These are phyloP conservation scores for Monilinia polystroma DNA, from an alignment of 2,329 filamentous ascomycete species.

Conservation along the genomic window DNA sequence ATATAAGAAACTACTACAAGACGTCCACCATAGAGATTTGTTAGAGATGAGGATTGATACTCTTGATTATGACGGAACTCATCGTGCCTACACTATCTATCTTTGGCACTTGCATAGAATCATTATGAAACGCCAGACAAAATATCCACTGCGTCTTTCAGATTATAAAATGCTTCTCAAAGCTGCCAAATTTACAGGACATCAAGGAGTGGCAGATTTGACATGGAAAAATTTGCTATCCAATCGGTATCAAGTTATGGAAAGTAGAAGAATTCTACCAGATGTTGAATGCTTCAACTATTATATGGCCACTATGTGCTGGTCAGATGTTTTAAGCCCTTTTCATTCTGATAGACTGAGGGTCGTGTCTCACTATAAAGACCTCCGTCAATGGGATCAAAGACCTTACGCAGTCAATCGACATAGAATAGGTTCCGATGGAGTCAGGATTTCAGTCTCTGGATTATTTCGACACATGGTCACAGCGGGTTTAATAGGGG, in stretches of 20 bases:
- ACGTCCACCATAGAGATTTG: slow-evolving; percentile 50
- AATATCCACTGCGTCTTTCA: slow-evolving; percentile 44
- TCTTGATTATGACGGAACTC: slow-evolving; percentile 24
- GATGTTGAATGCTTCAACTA: slow-evolving; percentile 55
- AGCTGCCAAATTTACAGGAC: slow-evolving; percentile 50
- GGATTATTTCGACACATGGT: slow-evolving; percentile 51
- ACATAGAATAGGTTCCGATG: slow-evolving; percentile 31
- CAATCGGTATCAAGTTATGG: slow-evolving; percentile 28
- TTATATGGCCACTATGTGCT: slow-evolving; percentile 51
- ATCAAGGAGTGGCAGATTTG: slow-evolving; percentile 44
- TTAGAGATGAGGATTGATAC: slow-evolving; percentile 31
- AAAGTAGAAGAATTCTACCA: slow-evolving; percentile 40
- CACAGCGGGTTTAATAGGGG: slow-evolving; percentile 43
- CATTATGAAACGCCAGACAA: slow-evolving; percentile 43
- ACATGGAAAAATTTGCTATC: slow-evolving; percentile 49
- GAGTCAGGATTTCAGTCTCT: slow-evolving; percentile 29
- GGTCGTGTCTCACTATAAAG: slow-evolving; percentile 38
- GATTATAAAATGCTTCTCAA: slow-evolving; percentile 55
- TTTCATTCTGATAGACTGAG: slow-evolving; percentile 40
- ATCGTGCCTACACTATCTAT: slow-evolving; percentile 33
- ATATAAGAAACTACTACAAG: slow-evolving; percentile 47
- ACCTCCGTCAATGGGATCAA: slow-evolving; percentile 29
- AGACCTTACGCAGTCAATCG: slow-evolving; percentile 31
- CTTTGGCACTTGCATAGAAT: slow-evolving; percentile 29
- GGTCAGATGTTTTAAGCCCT: slow-evolving; percentile 46